Evolutionary conservation across 805 yeast species (phyloP).

Genomic region (Isabelozyma gotoi): DNA sequence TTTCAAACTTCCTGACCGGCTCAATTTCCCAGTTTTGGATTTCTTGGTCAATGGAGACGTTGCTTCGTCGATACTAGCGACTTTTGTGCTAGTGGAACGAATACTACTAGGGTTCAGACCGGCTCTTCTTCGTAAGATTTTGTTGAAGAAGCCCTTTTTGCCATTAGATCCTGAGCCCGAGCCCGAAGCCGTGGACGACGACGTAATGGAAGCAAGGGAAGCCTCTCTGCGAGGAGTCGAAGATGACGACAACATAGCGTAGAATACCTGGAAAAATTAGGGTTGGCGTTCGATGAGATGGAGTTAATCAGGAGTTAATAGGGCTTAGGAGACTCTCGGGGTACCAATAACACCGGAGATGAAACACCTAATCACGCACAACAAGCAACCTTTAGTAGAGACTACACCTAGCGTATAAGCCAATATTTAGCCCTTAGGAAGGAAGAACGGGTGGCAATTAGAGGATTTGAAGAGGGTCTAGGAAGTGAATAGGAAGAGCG

Average conservation of each 20-base stretch:
- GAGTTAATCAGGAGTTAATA: too few relatives aligned
- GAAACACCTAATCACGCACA: too few relatives aligned
- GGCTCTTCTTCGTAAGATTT: slow-evolving; percentile 11
- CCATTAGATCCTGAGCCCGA: not conserved
- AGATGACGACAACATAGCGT: not conserved
- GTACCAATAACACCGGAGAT: too few relatives aligned
- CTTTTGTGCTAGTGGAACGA: not conserved
- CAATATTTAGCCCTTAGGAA: too few relatives aligned
- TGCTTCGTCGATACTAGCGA: not conserved
- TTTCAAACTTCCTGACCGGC: not conserved
- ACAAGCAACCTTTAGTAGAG: too few relatives aligned
- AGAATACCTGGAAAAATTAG: too few relatives aligned
- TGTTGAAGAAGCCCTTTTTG: slow-evolving; percentile 12
- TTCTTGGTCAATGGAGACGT: not conserved
- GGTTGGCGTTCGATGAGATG: too few relatives aligned
- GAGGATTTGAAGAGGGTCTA: too few relatives aligned
- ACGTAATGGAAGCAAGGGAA: not conserved
- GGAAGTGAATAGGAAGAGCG: too few relatives aligned
- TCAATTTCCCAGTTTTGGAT: not conserved
- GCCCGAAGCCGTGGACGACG: not conserved
- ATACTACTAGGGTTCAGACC: slow-evolving; percentile 4
- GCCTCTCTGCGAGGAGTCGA: not conserved
- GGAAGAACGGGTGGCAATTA: too few relatives aligned
- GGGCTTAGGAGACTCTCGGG: too few relatives aligned
- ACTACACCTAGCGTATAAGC: too few relatives aligned